Base-by-base conservation (phyloP, 306 rosid species). In the Myrica gale region DNA sequence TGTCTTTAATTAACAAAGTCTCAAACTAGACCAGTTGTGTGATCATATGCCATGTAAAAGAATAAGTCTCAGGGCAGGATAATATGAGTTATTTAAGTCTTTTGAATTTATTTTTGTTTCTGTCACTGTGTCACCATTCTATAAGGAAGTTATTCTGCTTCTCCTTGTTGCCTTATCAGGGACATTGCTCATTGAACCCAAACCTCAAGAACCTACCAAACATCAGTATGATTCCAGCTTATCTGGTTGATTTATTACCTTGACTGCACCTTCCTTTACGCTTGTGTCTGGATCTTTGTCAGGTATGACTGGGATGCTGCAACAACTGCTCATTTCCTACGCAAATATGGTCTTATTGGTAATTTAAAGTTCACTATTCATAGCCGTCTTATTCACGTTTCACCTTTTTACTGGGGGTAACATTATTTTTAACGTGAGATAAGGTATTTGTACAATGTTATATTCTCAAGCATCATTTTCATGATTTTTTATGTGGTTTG, bases 301-400 rank as follows among this genome's bases (percentile, higher is more conserved):
- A 94, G 97, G 89, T 94, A 95, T 84, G 99, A 95, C 84, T 95
- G 98, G 99, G 99, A 92, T 92, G 99, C 97, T 72, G 97, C 99
- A 70, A 95, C 99, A 50, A 9, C 97, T 52, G 92, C 97, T 37
- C 92, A 89, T 84, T 95, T 95, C 93, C 81, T 92, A 72, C 81
- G 97, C 57, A 92, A 92, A 76, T 88, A 90, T 73, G 97, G 92
- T 73, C 99, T 90, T 41, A 71, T 56, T 68, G 96, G 99, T 92
- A 74, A 79, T 65, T 7, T 7, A 43, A 41, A 42, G 50, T 42
- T 42, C 9, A n/a, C 13, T 65, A 65, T 65, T 65, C 70, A 42
- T 41, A n/a, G 46, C 17, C 50, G n/a, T 65, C 48, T 65, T 6
- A 32, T 26, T 9, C 54, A 51, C 54, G 23, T 80, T 75, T 72